Base-by-base conservation (phyloP, 441 rosid species). In the Erodium moschatum region DNA sequence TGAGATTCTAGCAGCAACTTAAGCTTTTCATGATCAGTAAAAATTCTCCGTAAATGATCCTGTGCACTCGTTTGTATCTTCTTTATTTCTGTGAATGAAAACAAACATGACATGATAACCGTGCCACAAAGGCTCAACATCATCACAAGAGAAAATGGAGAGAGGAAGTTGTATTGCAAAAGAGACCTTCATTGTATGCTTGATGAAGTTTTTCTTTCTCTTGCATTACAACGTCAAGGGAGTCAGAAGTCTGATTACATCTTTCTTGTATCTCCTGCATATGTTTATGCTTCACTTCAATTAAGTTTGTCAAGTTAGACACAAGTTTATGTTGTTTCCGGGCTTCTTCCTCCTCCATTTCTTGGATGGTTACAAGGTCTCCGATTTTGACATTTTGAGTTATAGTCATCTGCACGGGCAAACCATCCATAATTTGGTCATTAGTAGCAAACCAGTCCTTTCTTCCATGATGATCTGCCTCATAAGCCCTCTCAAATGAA, bases 391-490 rank as follows among this genome's bases (percentile, higher is more conserved):
- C 78, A 79, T 66, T 78, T 82, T 19, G 83, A 76, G 24, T 79
- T 83, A 70, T 88, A 94, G 77, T 94, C 97, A 70, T 86, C 90
- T 50, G 89, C 81, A 40, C 89, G 92, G n/a, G 99, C 99, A 78
- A 94, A 94, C 97, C 99, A 91, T 40, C 86, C 92, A 78, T 87
- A 91, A 69, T 86, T 38, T 66, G 78, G 48, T 35, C 65, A 75
- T 62, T 72, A 18, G 29, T 80, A 66, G 79, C 77, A 69, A 73
- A 67, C 93, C 96, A 94, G 66, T 88, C 90, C 72, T 72, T 84
- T 78, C 79, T 86, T 63, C 97, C 94, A 74, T 83, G 91, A 70
- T 73, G 86, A 73, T 91, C 91, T 63, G 84, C 79, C 83, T n/a
- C n/a, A n/a, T n/a, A n/a, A n/a, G n/a, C n/a, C n/a, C n/a, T 88